Percentiles rank a stretch among this genome's conserved stretches.
phyloP scores from a whole-genome alignment of 345 rosid species.

The Cardiospermum halicacabum region DNA sequence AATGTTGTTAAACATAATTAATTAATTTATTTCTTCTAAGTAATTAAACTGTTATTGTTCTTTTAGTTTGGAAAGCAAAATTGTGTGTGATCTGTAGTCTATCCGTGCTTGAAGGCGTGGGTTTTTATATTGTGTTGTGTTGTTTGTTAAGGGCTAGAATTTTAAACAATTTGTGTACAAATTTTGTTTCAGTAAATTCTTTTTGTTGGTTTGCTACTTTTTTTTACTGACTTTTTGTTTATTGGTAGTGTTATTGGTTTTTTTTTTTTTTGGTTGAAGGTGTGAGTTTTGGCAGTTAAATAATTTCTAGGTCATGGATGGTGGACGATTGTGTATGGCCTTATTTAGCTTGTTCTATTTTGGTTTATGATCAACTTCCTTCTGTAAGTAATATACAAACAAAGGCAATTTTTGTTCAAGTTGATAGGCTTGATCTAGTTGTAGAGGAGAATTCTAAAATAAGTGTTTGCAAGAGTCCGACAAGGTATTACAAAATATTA shows the following conservation, averaged over 20 bases:
- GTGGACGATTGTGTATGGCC: background rate
- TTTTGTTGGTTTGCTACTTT: too few species aligned
- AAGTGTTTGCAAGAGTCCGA: conserved; percentile 49
- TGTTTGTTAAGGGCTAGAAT: too few species aligned
- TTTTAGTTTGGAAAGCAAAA: background rate
- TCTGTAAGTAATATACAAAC: conserved; percentile 83
- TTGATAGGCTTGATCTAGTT: conserved; percentile 93
- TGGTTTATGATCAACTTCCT: conserved; percentile 52
- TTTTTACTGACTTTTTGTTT: too few species aligned
- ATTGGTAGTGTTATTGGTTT: too few species aligned
- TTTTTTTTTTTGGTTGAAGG: too few species aligned
- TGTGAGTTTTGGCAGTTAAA: background rate
- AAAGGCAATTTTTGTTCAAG: conserved; percentile 84
- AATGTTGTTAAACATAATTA: background rate
- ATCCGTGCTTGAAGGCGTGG: too few species aligned
- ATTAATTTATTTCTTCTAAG: too few species aligned
- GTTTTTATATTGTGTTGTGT: too few species aligned
- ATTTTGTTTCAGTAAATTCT: too few species aligned
- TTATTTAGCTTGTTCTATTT: background rate
- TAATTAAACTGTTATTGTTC: background rate
- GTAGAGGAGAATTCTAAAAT: conserved; percentile 81
- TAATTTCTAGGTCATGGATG: background rate
- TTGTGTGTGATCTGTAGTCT: background rate
- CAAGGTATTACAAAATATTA: conserved; percentile 43
- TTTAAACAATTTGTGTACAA: too few species aligned